Evolutionary conservation across 2,329 filamentous ascomycete genomes (phyloP), one percentile per base, ranked within the genome.

Genomic region (Dactylonectria estremocensis): DNA sequence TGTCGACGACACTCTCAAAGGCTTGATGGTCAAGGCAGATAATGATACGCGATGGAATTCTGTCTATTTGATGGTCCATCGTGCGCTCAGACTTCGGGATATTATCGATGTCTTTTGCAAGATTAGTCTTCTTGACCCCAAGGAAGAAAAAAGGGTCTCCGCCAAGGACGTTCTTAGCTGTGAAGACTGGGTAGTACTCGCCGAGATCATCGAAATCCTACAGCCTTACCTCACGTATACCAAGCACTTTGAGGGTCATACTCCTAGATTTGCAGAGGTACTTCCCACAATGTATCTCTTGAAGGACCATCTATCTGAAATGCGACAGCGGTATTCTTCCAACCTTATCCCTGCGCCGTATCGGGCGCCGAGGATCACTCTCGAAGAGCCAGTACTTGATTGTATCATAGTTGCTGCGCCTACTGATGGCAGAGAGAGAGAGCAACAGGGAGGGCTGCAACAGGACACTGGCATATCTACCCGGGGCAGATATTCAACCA

Each of bases 41-140:
- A 50, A 50, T 20, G 48, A 28, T 50, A 50, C 48, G 20, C 22
- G 48, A 50, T 50, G 48, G 48, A 50, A 50, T 20, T 50, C 48
- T 50, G 22, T 50, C 48, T 20, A 24, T 20, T 18, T 20, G 18
- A 24, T 20, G 22, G 48, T 20, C 22, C 4, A 28, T 18, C 22
- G 48, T 13, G 48, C 22, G 48, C 22, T 50, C 18, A 50, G 24
- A 20, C 24, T 50, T 9, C 22, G 24, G 24, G 48, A 50, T 28
- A 18, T 20, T 18, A 50, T 50, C 48, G 22, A 50, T 18, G 48
- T 50, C 24, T 50, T 50, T 20, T 20, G 24, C 18, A 50, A 20
- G 48, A 28, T 18, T 18, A 14, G 18, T 10, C 22, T 50, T 50
- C 48, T 24, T 24, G 18, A 50, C 18, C 22, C 18, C 9, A 20